Conservation (phyloP, 2,329 filamentous ascomycete genomes). For the Calonectria pseudoturangicola region DNA sequence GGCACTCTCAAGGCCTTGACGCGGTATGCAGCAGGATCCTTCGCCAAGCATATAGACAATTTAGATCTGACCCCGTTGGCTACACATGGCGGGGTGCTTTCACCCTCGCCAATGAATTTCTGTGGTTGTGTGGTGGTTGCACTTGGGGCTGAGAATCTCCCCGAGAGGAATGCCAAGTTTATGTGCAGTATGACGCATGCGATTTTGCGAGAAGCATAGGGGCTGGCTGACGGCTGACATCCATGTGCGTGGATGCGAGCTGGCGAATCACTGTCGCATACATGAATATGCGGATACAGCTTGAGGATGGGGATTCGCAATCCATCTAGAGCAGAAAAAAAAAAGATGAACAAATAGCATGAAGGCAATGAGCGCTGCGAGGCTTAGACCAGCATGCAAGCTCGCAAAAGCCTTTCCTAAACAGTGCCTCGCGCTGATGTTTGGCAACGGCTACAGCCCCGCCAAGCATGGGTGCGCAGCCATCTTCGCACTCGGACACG, state of each 20-base stretch:
- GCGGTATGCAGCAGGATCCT: too few species aligned
- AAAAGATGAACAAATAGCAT: too few species aligned
- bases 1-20: too few species aligned
- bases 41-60: too few species aligned
- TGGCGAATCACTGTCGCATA: too few species aligned
- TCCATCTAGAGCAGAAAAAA: too few species aligned
- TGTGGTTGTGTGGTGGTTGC: not conserved
- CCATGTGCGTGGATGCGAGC: too few species aligned
- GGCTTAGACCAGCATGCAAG: not conserved
- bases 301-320: not conserved
- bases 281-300: too few species aligned
- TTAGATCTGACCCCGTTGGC: not conserved
- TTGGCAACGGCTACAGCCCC: not conserved
- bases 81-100: not conserved
- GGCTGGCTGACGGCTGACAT: too few species aligned
- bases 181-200: too few species aligned
- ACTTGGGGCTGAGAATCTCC: not conserved
- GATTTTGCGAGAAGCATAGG: not conserved
- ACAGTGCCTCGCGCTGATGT: not conserved
- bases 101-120: not conserved
- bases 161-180: not conserved
- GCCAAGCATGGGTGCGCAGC: not conserved
- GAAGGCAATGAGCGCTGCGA: too few species aligned
- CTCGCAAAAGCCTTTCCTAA: slow-evolving; percentile 8
- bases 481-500: slow-evolving; percentile 13